Evolutionary conservation across 805 yeast species (phyloP), one percentile per base, ranked within the genome.

Genomic region (Wilhelminamyces savonicus): DNA sequence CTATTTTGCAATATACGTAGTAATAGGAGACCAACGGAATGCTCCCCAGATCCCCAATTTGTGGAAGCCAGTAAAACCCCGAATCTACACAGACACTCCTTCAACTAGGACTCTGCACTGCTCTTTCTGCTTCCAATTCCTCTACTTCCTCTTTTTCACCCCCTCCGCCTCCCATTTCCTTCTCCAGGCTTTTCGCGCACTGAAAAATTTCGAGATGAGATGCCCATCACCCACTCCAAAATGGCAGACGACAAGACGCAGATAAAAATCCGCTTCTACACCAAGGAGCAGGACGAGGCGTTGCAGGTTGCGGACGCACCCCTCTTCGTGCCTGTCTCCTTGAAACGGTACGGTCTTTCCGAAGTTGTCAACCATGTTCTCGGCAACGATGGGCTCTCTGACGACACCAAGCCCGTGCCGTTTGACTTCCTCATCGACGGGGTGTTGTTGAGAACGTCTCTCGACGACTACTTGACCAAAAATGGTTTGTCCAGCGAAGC

Each of bases 321-420:
- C 10, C 68, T 92, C 32, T 82, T 70, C 51, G 97, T 87, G 16
- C 98, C 98, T 14, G 81, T 82, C 14, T 59, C 81, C 3, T 69
- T 92, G 43, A 87, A 84, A 44, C 74, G 97, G 56, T 88, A 76
- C 53, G 98, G 98, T 33, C 70, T 92, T 23, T 85, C 96, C 4
- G 97, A 92, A 59, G 80, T 92, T 52, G 96, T 92, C 14, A 92
- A 92, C 60, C 97, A 92, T 61, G 67, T 92, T 33, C 65, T 92
- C 29, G 68, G 59, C 6, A 54, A 43, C 39, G 64, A 48, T 18
- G 43, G 40, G 33, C 65, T 40, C 44, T 53, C 31, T 12, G 59
- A 55, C 2, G 79, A 78, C 12, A 66, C 62, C 18, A 46, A 49
- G 26, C 78, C 92, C 1, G 74, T 86, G 31, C 97, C 97, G 13